Percentiles rank a stretch among this genome's conserved stretches.
Conservation (phyloP, 441 rosid species). For the Isatis lusitanica region DNA sequence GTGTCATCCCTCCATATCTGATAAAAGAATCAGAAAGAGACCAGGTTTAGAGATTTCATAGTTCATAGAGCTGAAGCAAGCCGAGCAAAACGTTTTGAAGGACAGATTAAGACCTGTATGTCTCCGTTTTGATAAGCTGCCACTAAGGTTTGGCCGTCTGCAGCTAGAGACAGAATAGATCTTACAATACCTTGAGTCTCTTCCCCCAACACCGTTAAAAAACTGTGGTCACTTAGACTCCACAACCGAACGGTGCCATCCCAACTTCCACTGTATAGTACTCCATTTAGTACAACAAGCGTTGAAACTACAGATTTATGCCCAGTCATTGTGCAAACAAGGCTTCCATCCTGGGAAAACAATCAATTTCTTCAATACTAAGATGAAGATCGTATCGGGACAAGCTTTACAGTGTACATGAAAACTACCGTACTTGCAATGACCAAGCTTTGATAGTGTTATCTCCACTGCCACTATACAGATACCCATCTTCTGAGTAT, state of each 20-base stretch:
- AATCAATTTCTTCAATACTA: neutral
- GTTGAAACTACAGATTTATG: conserved; percentile 88
- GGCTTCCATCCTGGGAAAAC: conserved; percentile 60
- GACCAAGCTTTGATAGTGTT: conserved; percentile 87
- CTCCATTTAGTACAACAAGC: conserved; percentile 55
- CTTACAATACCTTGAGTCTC: conserved; percentile 49
- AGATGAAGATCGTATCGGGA: conserved; percentile 10
- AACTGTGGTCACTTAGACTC: conserved; percentile 80
- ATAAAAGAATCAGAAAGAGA: conserved; percentile 5
- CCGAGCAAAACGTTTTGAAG: neutral
- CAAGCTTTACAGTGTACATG: neutral
- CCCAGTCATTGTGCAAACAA: conserved; percentile 73
- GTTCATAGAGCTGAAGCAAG: conserved; percentile 3
- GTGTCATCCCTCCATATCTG: conserved; percentile 83
- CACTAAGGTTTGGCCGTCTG: conserved; percentile 50
- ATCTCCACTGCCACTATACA: conserved; percentile 93
- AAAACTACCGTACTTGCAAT: conserved; percentile 51
- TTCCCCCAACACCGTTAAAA: conserved; percentile 71
- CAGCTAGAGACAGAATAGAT: conserved; percentile 64
- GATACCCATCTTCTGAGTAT: conserved; percentile 56
- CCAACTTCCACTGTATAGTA: conserved; percentile 92
- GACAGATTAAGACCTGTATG: conserved; percentile 51
- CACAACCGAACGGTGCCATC: conserved; percentile 87
- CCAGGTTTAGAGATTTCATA: conserved; percentile 11
- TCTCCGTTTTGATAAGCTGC: conserved; percentile 80